Base-by-base conservation (phyloP, 305 asterid species). In the Euphrasia arctica region DNA sequence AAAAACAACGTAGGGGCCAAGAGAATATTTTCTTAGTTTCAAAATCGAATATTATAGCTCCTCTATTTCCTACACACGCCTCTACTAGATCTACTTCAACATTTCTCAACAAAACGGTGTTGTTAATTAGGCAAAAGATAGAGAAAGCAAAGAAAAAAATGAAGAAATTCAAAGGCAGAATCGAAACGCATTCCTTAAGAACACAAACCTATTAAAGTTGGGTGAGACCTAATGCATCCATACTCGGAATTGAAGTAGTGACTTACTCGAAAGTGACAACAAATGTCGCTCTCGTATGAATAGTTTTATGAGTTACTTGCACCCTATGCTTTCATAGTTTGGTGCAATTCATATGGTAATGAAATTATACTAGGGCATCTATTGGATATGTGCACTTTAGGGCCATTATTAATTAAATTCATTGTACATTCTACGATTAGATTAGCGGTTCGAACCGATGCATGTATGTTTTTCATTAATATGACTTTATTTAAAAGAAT, bases 201-300 rank as follows among this genome's bases (percentile, higher is more conserved):
- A 71, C 62, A 64, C 62, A 65, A 73, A 47, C 86, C 86, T 80
- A 80, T 55, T 50, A 63, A 75, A 68, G 70, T 75, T 78, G 79
- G 83, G 83, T 75, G 68, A 70, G 62, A 60, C 78, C 83, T 77
- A 77, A 67, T 61, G 59, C 62, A 45, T 63, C 79, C 70, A 60
- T 59, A 58, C 63, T 34, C 12, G 72, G 78, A 66, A 71, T 63
- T 41, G 25, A 49, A 52, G 54, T 45, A 58, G 54, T 58, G 54
- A 77, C 57, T 31, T 25, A 58, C 65, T 65, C 25, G 9, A 74
- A 71, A 63, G 14, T 69, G 48, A 64, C 78, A 75, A 71, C 69
- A 69, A 63, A 64, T 74, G 78, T 74, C 80, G 4, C 76, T 66
- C 68, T 71, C 78, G 47, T 29, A 36, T 36, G n/a, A 55, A 51